Base-by-base conservation (phyloP, 2,329 filamentous ascomycete genomes). In the Apiospora rasikravindrae region DNA sequence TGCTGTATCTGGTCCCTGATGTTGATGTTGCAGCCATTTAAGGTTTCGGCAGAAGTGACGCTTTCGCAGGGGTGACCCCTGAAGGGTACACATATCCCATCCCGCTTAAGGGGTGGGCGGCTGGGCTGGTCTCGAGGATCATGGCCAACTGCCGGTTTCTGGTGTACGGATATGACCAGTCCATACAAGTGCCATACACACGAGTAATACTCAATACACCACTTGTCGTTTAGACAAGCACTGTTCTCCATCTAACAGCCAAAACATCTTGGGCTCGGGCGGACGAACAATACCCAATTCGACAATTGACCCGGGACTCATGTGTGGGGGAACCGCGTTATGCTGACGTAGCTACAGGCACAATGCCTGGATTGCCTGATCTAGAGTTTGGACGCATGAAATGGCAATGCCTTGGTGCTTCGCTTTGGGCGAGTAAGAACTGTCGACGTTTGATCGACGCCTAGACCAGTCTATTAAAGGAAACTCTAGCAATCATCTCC, bases 361-460 rank as follows among this genome's bases (percentile, higher is more conserved):
- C 19, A 11, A 5, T 64, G 26, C 16, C 53, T 37, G 53, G 53
- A 26, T 61, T 61, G 57, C 57, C 57, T 64, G 57, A 64, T 64
- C 57, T 64, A n/a, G 10, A 40, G 29, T 64, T 64, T 40, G 57
- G 22, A 40, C 22, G 57, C 57, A 64, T 64, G 33, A 64, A 10
- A 40, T 6, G 57, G 33, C 33, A 64, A 64, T 37, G 29, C 19
- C 19, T n/a, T 64, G 22, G 22, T 40, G 33, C 57, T 40, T 64
- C 3, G 57, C 33, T 40, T 40, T 6, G 33, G 33, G 19, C 22
- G 33, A 24, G 57, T 33, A 64, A 64, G 57, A 64, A n/a, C 29
- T 64, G 57, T 64, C 57, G 29, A 40, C 33, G 57, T 64, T 64
- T 64, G 57, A 64, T 64, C 57, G 57, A 40, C 57, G 11, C 57